These are phyloP conservation scores for Lepidium sativum DNA, from an alignment of 345 rosid genomes.

Conservation along the genomic window DNA sequence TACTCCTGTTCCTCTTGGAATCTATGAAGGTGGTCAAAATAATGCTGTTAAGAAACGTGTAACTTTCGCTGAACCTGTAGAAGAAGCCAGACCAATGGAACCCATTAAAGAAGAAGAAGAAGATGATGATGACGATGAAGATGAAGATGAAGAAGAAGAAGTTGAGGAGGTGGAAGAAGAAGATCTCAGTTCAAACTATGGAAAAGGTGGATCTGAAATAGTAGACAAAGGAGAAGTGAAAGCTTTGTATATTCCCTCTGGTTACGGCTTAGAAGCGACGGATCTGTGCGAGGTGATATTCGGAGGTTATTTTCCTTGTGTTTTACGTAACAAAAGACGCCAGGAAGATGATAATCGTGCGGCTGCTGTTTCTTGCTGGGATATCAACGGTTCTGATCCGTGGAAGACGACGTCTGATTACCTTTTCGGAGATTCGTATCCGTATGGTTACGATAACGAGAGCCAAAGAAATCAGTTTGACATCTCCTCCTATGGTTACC, in stretches of 20 bases:
- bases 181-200: background rate
- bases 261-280: slow-evolving; percentile 69
- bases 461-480: slow-evolving; percentile 9
- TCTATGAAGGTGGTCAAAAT: slow-evolving; percentile 24
- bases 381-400: slow-evolving; percentile 20
- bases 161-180: rapidly evolving
- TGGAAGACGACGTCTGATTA: slow-evolving; percentile 62
- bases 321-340: slow-evolving; percentile 26
- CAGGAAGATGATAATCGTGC: slow-evolving; percentile 12
- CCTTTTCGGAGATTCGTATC: slow-evolving; percentile 59
- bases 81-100: slow-evolving; percentile 17
- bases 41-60: slow-evolving; percentile 18
- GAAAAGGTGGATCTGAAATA: background rate
- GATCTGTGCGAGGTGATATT: slow-evolving; percentile 68
- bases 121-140: background rate
- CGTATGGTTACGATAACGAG: slow-evolving; percentile 31
- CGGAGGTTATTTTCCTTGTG: slow-evolving; percentile 83
- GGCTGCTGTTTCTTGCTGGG: slow-evolving; percentile 14
- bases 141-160: background rate
- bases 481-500: slow-evolving; percentile 18
- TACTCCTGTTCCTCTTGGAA: slow-evolving; percentile 25
- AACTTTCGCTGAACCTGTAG: slow-evolving; percentile 18
- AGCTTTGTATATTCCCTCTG: slow-evolving; percentile 48
- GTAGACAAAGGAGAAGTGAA: slow-evolving; percentile 19
- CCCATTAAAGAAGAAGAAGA: background rate